These are phyloP conservation scores for Macrolepiota dolichaula DNA, from an alignment of 768 basidiomycete genomes.

Conservation along the genomic window DNA sequence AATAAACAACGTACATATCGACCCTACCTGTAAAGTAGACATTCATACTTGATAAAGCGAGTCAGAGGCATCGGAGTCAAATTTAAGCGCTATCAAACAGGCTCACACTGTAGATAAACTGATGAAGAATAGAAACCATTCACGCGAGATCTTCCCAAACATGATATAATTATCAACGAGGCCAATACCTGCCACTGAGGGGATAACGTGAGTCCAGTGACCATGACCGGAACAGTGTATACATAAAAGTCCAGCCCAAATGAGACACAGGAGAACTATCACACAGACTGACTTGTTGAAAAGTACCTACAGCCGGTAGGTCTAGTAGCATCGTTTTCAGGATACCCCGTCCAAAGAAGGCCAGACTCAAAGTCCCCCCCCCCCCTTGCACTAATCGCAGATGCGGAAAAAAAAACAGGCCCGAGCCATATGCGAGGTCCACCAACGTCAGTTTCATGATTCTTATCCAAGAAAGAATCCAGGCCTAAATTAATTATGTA, in stretches of 20 bases:
- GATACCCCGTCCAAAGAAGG: background rate
- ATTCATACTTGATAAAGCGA: background rate
- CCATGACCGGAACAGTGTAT: background rate
- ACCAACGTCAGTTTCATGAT: no score
- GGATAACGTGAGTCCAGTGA: no score
- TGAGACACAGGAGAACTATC: background rate
- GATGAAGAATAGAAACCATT: background rate
- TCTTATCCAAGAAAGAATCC: no score
- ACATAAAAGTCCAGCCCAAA: background rate
- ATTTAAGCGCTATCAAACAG: background rate
- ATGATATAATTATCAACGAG: background rate
- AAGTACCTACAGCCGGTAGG: background rate
- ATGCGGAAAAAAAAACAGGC: no score
- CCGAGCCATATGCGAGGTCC: no score
- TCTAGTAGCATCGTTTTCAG: no score
- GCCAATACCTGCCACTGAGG: background rate
- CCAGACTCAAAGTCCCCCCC: no score
- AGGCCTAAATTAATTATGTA: no score
- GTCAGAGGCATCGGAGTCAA: background rate
- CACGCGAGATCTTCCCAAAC: background rate
- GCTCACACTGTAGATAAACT: background rate
- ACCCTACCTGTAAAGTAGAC: constrained; percentile 1
- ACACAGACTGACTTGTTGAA: background rate
- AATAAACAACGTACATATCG: background rate
- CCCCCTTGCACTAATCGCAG: no score